Base-by-base conservation (phyloP, 2,329 filamentous ascomycete species). In the Coniochaeta prunicola region DNA sequence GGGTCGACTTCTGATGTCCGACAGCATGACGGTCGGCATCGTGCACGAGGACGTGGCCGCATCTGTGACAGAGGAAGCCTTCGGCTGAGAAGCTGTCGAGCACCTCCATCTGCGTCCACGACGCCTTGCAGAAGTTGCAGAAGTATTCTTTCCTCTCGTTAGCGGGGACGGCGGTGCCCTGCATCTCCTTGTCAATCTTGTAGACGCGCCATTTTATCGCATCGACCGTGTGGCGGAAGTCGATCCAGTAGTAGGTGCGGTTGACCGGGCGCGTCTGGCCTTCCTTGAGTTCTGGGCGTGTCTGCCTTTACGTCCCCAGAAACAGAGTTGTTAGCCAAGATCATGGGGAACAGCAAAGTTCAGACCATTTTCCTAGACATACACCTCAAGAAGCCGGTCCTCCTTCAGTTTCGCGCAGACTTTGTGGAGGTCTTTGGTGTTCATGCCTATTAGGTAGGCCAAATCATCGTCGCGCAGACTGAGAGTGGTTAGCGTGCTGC, bases 221-320 rank as follows among this genome's bases (percentile, higher is more conserved):
- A 74, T 99, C 94, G 68, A 99, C 91, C 36, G 93, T 91, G 59
- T 91, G 89, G 60, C 94, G 91, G 69, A 96, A 96, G 71, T 97
- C 92, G 71, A 99, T 93, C 74, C 91, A 99, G 77, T 96, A 99
- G 80, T 96, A 99, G 62, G 93, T 96, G 67, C 91, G 85, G 70
- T 89, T 92, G 64, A 89, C 87, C 5, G 91, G 89, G 57, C 92
- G 87, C 59, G 89, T 88, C 60, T 92, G 90, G 57, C 90, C 91
- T 69, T 92, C 89, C 64, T 88, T 87, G 58, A 89, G 77, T 71
- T 96, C 92, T 56, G 87, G 84, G 61, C 91, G 87, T 33, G 87
- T 86, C 71, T 87, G 87, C 67, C 83, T 90, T 68, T 60, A 65
- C 28, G 45, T 50, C 45, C 45, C 45, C 45, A 30, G 10, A 58